Conservation (phyloP, 768 basidiomycete species). For the Cyclocybe aegerita region DNA sequence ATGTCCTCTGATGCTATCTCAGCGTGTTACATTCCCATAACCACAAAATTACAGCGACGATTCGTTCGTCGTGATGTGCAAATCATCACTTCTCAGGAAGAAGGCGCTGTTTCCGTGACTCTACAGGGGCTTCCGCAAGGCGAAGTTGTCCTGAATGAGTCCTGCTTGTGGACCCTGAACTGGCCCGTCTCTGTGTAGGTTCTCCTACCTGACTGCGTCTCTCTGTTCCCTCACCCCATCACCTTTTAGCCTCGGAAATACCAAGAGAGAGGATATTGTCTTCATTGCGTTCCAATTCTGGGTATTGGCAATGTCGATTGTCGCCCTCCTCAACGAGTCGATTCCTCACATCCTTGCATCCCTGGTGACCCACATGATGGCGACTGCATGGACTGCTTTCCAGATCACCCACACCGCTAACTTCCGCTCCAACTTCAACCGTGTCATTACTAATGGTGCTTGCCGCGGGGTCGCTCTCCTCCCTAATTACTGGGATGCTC, state of each 20-base stretch:
- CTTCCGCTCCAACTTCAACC: constrained; percentile 57
- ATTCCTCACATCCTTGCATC: constrained; percentile 80
- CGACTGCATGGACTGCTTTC: constrained; percentile 71
- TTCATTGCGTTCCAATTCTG: constrained; percentile 81
- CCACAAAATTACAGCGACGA: neutral
- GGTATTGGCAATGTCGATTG: constrained; percentile 76
- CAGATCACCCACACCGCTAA: constrained; percentile 60
- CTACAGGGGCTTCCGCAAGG: constrained; percentile 16
- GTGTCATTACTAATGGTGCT: constrained; percentile 61
- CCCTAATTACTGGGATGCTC: constrained; percentile 62
- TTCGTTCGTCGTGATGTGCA: constrained; percentile 14
- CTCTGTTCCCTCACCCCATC: constrained; percentile 1
- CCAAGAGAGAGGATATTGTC: constrained; percentile 74
- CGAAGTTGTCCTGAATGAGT: constrained; percentile 36
- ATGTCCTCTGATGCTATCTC: neutral
- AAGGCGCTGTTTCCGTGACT: constrained; percentile 10
- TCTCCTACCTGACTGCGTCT: neutral
- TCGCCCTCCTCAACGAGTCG: constrained; percentile 73
- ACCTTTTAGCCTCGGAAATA: constrained; percentile 56
- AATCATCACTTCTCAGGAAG: constrained; percentile 8
- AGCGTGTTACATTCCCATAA: constrained; percentile 1
- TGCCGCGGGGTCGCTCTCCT: constrained; percentile 57
- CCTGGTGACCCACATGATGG: constrained; percentile 69
- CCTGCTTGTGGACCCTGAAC: constrained; percentile 61
- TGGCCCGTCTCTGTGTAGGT: constrained; percentile 72